Conservation (phyloP, 2,329 filamentous ascomycete species). For the Penicillium sp. region DNA sequence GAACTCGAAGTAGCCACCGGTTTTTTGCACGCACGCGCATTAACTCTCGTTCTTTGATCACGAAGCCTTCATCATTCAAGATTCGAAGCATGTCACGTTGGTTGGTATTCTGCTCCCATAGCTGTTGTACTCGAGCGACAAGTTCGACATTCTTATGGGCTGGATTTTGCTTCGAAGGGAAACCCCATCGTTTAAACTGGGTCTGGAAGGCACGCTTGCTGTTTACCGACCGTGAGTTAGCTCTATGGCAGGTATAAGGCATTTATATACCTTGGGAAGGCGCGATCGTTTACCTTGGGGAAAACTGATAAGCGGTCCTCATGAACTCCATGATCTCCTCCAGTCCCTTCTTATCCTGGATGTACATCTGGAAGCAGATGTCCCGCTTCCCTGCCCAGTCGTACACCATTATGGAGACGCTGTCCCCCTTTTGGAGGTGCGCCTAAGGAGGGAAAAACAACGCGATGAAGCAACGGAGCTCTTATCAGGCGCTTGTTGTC, state of each 20-base stretch:
- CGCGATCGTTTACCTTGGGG: slow-evolving; percentile 60
- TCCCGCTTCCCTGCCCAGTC: slow-evolving; percentile 67
- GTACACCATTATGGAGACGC: slow-evolving; percentile 50
- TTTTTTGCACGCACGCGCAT: slow-evolving; percentile 69
- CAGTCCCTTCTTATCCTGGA: slow-evolving; percentile 70
- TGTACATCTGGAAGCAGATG: slow-evolving; percentile 70
- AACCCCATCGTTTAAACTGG: slow-evolving; percentile 76
- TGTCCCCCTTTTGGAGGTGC: slow-evolving; percentile 30
- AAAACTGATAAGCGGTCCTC: slow-evolving; percentile 63
- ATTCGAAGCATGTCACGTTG: slow-evolving; percentile 73
- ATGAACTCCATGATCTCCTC: slow-evolving; percentile 74
- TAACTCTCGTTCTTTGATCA: slow-evolving; percentile 69
- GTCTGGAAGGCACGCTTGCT: slow-evolving; percentile 73
- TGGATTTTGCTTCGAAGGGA: slow-evolving; percentile 71
- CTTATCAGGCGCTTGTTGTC: slow-evolving; percentile 35
- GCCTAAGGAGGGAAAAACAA: neutral
- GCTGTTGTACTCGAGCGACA: slow-evolving; percentile 67
- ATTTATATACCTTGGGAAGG: neutral
- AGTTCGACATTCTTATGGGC: slow-evolving; percentile 68
- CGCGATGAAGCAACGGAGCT: slow-evolving; percentile 9
- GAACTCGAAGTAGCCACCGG: slow-evolving; percentile 64
- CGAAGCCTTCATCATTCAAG: slow-evolving; percentile 69
- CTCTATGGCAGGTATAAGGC: neutral
- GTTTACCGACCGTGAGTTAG: neutral
- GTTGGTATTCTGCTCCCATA: slow-evolving; percentile 73